Base-by-base conservation (phyloP, 1,284 basidiomycete genomes). In the Cutaneotrichosporon daszewskae region DNA sequence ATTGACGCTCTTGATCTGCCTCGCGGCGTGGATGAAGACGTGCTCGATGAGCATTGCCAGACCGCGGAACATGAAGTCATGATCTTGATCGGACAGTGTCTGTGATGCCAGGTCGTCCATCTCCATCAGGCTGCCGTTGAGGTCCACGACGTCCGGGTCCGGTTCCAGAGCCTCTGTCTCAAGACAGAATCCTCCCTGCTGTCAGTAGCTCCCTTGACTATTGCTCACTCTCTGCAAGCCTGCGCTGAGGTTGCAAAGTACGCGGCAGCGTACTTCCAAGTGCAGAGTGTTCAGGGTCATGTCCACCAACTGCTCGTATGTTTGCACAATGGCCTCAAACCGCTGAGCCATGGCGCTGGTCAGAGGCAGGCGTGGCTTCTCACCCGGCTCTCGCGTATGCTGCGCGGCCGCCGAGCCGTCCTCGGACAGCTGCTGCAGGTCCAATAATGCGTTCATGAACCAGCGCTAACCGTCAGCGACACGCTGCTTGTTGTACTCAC, bases 281-380 rank as follows among this genome's bases (percentile, higher is more conserved):
- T 90, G 81, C 37, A 98, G 80, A 3, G 88, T 94, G 65, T 87
- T 84, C 31, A 97, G 74, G 37, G 97, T 83, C 47, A 89, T 77
- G 58, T 87, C 83, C 3, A 87, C 83, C 5, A 98, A 77, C 57
- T 91, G 87, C 43, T 84, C 81, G 58, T 90, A 98, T 3, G 91
- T 94, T 66, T 84, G 82, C 27, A 94, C 76, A 32, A 97, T 75
- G 0, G 90, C 84, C 62, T 91, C 84, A 72, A 90, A 94, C 23
- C 89, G 87, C 50, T 89, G 66, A 6, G 82, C 76, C 89, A 92
- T 94, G 48, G 90, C 90, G 32, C 75, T 75, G 0, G 88, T 89
- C 27, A 95, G 73, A 1, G 88, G 87, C 14, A 95, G 74, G 39
- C 74, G 76, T 24, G 89, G 73, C 26, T 76, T 72, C 19, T 80